Base-by-base conservation (phyloP, 768 basidiomycete species). In the Termitomyces sp. region DNA sequence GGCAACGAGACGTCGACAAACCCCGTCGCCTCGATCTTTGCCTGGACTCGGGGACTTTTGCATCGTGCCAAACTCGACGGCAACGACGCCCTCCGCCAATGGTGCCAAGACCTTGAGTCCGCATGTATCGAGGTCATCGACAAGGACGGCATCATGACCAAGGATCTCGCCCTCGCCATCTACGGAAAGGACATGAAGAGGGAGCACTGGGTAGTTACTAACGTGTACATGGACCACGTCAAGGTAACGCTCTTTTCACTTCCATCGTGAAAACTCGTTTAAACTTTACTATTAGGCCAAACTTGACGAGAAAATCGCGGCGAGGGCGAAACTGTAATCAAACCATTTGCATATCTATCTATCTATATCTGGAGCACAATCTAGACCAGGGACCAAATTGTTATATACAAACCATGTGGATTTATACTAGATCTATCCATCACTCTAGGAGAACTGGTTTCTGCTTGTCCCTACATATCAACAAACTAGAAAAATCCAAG, bases 1-100 rank as follows among this genome's bases (percentile, higher is more conserved):
- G 96, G 96, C 53, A 87, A 89, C 60, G 97, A 98, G 79, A 98
- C 96, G 12, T 95, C 92, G 58, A 99, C 96, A 50, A 99, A 99
- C 83, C 95, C 96, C 43, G 95, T 98, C 65, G 96, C 96, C 48
- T 94, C 91, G 58, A 98, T 99, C 78, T 98, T 95, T 68, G 96
- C 96, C 8, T 99, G 96, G 96, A 98, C 96, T 16, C 87, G 97
- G 49, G 96, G 96, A 0, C 81, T 99, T 44, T 76, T 93, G 56
- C 93, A 94, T 76, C 88, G 95, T 64, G 95, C 95, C 63, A 94
- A 93, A 78, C 81, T 98, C 35, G 96, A 99, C 69, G 77, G 77
- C 43, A 98, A 96, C 70, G 84, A 83, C 23, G 78, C 79, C 36
- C 83, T 99, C 32, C 77, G 75, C 55, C 73, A 75, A 49, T 99